A percentile compares a stretch with the other conserved stretches of the same genome.
Conservation (phyloP, 176 grass and related monocot species). For the Oryza glumipatula region DNA sequence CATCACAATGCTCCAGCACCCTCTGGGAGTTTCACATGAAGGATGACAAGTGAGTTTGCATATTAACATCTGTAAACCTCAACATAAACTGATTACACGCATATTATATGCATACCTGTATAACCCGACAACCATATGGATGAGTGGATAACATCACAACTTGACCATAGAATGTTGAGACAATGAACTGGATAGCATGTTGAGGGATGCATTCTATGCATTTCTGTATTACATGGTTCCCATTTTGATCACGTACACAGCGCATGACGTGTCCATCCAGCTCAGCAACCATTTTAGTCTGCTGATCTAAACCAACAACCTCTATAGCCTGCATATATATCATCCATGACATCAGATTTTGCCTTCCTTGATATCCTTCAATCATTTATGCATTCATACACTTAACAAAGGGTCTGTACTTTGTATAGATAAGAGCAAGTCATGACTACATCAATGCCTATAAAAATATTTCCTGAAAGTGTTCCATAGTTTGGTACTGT, state of each 20-base stretch:
- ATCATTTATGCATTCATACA: not conserved
- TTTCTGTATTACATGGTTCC: conserved; percentile 90
- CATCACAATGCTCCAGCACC: conserved; percentile 81
- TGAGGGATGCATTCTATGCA: conserved; percentile 88
- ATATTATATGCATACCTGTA: conserved; percentile 57
- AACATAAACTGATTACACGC: not conserved
- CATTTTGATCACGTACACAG: conserved; percentile 94
- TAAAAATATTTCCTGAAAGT: not conserved
- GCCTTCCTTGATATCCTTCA: not conserved
- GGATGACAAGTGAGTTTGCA: conserved; percentile 1
- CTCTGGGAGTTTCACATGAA: conserved; percentile 56
- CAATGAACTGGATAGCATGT: conserved; percentile 75
- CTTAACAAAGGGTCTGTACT: not conserved
- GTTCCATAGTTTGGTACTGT: not conserved
- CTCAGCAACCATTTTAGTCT: conserved; percentile 78
- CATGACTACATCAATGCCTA: not conserved
- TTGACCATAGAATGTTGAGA: conserved; percentile 85
- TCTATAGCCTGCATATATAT: conserved; percentile 68
- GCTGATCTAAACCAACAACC: conserved; percentile 76
- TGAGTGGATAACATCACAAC: conserved; percentile 80
- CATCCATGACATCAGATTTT: conserved; percentile 18
- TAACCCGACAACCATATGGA: conserved; percentile 85
- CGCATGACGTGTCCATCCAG: conserved; percentile 82
- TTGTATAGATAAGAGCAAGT: not conserved
- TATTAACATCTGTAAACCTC: not conserved